Evolutionary conservation across 2,329 filamentous ascomycete genomes (phyloP).

Genomic region (Lizonia empirigonia): DNA sequence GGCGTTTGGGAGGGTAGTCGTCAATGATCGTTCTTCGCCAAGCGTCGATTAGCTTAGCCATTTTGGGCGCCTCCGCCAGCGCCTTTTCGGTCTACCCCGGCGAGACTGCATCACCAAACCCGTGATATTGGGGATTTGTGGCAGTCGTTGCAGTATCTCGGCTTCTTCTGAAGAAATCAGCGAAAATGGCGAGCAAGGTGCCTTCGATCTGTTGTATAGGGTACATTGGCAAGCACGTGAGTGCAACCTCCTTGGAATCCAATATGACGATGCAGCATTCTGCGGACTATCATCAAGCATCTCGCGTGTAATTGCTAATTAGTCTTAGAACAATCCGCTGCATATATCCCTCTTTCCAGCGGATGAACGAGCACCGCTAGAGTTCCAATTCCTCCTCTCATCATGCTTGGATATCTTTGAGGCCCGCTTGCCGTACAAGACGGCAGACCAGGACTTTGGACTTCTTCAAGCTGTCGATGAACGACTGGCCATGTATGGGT

Average conservation of each 20-base stretch:
- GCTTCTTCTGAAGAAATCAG: background rate
- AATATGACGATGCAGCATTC: background rate
- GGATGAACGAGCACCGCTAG: conserved; percentile 77
- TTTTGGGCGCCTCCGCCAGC: conserved; percentile 31
- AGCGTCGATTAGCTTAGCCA: conserved; percentile 35
- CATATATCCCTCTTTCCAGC: conserved; percentile 86
- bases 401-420: conserved; percentile 94
- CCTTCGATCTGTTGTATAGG: conserved; percentile 90
- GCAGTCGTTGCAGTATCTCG: background rate
- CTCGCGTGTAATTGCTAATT: too few relatives aligned
- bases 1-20: conserved; percentile 37
- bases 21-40: conserved; percentile 34
- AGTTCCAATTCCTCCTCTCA: conserved; percentile 90
- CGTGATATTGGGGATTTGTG: conserved; percentile 8
- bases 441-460: conserved; percentile 81
- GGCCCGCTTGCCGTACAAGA: conserved; percentile 75
- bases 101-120: conserved; percentile 22
- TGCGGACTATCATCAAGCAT: too few relatives aligned
- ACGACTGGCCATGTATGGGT: conserved; percentile 90
- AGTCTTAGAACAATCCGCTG: conserved; percentile 86
- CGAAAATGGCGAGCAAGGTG: conserved; percentile 54
- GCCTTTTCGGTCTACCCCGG: conserved; percentile 33
- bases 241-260: conserved; percentile 33
- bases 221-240: conserved; percentile 89
- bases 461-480: conserved; percentile 94